Percentiles rank a stretch among this genome's conserved stretches.
These are phyloP conservation scores for Vicia sativa DNA, from an alignment of 306 rosid species.

Conservation along the genomic window DNA sequence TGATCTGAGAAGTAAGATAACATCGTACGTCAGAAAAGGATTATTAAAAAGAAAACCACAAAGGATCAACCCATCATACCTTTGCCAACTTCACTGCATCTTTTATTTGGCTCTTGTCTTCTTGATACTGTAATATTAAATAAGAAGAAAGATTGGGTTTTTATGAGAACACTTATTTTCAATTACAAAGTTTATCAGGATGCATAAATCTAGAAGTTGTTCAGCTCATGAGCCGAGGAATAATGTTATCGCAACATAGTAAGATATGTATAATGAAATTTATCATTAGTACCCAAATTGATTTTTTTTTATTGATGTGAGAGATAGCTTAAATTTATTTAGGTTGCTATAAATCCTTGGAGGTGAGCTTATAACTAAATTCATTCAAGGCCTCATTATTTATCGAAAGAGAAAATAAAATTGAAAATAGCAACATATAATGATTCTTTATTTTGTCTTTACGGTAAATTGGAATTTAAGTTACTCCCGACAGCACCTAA, in stretches of 20 bases:
- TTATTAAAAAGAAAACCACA: conserved; percentile 35
- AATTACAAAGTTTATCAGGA: conserved; percentile 19
- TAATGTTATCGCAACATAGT: neutral
- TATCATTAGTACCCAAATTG: conserved; percentile 19
- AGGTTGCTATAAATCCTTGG: conserved; percentile 8
- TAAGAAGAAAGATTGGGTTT: conserved; percentile 22
- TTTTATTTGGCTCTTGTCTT: conserved; percentile 71
- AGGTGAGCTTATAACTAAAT: conserved; percentile 12
- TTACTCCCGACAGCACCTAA: conserved; percentile 18
- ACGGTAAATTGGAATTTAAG: conserved; percentile 11
- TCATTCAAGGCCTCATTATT: conserved; percentile 9
- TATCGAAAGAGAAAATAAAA: neutral
- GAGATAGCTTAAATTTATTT: conserved; percentile 2
- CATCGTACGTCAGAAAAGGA: conserved; percentile 33
- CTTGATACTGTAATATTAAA: conserved; percentile 65
- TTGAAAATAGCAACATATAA: conserved; percentile 26
- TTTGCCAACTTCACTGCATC: conserved; percentile 82
- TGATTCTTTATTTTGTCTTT: neutral
- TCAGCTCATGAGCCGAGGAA: conserved; percentile 24
- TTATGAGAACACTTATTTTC: conserved; percentile 28
- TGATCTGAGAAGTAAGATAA: conserved; percentile 53
- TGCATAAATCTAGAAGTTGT: conserved; percentile 25
- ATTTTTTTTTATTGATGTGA: neutral
- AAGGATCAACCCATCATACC: conserved; percentile 54
- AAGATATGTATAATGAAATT: conserved; percentile 22